A percentile compares a stretch with the other conserved stretches of the same genome.
phyloP scores from a whole-genome alignment of 78 protist genomes.

The Emiliania huxleyi region DNA sequence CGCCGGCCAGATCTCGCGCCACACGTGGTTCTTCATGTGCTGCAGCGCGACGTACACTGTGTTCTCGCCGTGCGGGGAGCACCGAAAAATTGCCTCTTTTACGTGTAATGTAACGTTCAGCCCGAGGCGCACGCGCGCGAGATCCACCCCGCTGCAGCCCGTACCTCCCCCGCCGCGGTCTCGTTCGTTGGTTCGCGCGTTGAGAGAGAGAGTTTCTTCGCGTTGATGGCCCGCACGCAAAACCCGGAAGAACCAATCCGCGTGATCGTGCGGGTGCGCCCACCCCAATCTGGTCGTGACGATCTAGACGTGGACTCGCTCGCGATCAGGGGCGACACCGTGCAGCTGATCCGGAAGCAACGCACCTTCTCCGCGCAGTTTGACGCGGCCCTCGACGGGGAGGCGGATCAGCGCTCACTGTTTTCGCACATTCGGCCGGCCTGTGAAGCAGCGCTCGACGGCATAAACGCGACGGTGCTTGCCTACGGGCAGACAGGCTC shows the following conservation, averaged over 20 bases:
- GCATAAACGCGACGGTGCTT: not conserved
- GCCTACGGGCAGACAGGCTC: slow-evolving; percentile 24
- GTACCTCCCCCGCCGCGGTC: too few species aligned
- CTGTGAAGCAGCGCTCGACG: not conserved
- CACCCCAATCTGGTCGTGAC: not conserved
- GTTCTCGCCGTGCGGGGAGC: too few species aligned
- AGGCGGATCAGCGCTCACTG: not conserved
- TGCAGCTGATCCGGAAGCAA: not conserved
- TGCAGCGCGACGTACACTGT: too few species aligned
- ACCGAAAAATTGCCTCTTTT: too few species aligned
- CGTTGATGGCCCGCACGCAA: too few species aligned
- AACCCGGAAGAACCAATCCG: not conserved
- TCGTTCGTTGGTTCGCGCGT: too few species aligned
- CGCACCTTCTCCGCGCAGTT: not conserved
- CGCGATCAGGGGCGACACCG: not conserved
- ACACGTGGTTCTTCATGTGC: too few species aligned
- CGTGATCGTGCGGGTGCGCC: slow-evolving; percentile 15
- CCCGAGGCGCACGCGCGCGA: too few species aligned
- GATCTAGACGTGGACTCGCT: not conserved
- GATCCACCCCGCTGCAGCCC: too few species aligned
- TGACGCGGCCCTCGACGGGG: not conserved
- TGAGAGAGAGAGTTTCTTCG: too few species aligned
- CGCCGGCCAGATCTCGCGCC: too few species aligned
- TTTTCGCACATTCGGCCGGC: not conserved
- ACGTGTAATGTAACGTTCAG: too few species aligned